A percentile compares a stretch with the other conserved stretches of the same genome.
phyloP scores from a whole-genome alignment of 1,139 yeast genomes.

The Taphrina deformans region DNA sequence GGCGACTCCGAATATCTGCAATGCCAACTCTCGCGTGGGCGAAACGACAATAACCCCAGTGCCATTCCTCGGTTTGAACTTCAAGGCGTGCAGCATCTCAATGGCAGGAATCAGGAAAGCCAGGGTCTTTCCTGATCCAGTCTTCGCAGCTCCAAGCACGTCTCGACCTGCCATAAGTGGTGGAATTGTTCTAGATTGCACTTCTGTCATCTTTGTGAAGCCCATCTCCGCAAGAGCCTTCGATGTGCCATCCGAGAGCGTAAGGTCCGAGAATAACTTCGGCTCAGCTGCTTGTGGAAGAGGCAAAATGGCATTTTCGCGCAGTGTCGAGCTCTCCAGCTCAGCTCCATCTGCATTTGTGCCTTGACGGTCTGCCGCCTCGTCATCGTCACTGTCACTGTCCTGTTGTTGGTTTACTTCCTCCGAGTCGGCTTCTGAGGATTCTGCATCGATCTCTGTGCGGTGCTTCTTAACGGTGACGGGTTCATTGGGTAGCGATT shows the following conservation, averaged over 20 bases:
- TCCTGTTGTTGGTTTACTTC: constrained; percentile 41
- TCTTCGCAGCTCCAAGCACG: constrained; percentile 95
- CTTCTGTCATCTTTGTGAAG: constrained; percentile 83
- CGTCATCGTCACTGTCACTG: background rate
- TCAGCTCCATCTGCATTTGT: background rate
- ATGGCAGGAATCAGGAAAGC: constrained; percentile 95
- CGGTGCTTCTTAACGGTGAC: background rate
- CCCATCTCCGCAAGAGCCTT: constrained; percentile 82
- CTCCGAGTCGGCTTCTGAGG: constrained; percentile 40
- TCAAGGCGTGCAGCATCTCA: constrained; percentile 81
- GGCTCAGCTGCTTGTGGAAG: constrained; percentile 38
- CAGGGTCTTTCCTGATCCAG: constrained; percentile 96
- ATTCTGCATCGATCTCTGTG: constrained; percentile 34
- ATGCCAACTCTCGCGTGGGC: constrained; percentile 88
- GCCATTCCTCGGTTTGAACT: constrained; percentile 89
- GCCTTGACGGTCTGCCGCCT: background rate
- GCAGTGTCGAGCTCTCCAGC: constrained; percentile 19
- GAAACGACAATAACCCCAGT: constrained; percentile 85
- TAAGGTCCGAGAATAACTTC: constrained; percentile 55
- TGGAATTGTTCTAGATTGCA: constrained; percentile 91
- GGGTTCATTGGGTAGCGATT: constrained; percentile 13
- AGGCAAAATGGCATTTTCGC: constrained; percentile 28
- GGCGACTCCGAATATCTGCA: constrained; percentile 96
- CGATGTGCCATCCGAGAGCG: constrained; percentile 76
- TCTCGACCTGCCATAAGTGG: constrained; percentile 93